Percentiles rank a stretch among this genome's conserved stretches.
These are phyloP conservation scores for Thelephora ganbajun DNA, from an alignment of 768 basidiomycete genomes.

Conservation along the genomic window DNA sequence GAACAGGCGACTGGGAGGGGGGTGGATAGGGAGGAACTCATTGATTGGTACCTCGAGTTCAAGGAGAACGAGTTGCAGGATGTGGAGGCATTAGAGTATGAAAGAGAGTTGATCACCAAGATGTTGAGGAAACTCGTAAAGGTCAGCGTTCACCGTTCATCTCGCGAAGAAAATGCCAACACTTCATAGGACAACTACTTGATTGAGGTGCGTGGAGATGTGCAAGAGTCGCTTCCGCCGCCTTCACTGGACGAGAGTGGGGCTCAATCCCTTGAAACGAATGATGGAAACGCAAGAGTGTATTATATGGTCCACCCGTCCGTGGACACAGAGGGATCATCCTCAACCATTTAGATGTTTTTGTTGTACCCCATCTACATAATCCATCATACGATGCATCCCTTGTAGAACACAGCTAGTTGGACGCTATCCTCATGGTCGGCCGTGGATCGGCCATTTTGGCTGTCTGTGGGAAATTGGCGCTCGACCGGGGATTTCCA, in stretches of 20 bases:
- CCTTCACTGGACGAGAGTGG: conserved; percentile 49
- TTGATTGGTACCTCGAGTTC: conserved; percentile 93
- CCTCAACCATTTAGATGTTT: conserved; percentile 13
- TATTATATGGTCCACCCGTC: conserved; percentile 87
- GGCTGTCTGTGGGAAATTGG: too few relatives aligned
- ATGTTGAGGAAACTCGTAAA: conserved; percentile 83
- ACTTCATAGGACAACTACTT: conserved; percentile 63
- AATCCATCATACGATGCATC: too few relatives aligned
- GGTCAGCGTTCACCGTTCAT: conserved; percentile 26
- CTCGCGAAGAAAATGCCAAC: background rate
- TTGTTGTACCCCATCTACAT: too few relatives aligned
- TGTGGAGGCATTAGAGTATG: conserved; percentile 79
- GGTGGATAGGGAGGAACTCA: conserved; percentile 79
- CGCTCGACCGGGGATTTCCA: too few relatives aligned
- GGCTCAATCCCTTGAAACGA: conserved; percentile 28
- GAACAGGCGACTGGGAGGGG: conserved; percentile 69
- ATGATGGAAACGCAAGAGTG: conserved; percentile 47
- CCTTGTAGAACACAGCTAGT: too few relatives aligned
- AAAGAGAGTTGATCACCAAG: conserved; percentile 83
- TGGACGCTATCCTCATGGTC: too few relatives aligned
- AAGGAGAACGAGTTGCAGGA: conserved; percentile 75
- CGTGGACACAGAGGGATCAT: conserved; percentile 54
- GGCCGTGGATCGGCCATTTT: too few relatives aligned
- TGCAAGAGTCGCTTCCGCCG: conserved; percentile 58
- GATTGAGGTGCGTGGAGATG: conserved; percentile 71